A percentile compares a stretch with the other conserved stretches of the same genome.
Evolutionary conservation across 169 alveolate species (phyloP).

Genomic region (Toxoplasma gondii): DNA sequence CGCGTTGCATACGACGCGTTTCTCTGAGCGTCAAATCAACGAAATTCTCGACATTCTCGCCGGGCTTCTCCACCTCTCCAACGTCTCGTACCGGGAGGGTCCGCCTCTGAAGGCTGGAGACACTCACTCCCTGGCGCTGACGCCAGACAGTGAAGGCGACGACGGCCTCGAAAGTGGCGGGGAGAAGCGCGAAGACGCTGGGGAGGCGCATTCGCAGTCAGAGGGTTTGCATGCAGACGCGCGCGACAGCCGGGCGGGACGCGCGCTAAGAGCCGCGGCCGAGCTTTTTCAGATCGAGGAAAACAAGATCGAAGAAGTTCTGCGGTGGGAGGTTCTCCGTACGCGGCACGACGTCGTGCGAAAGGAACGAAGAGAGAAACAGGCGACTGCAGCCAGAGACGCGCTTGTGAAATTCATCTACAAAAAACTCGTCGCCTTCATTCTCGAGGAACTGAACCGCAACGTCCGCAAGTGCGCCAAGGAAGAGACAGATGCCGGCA

Average conservation of each 20-base stretch:
- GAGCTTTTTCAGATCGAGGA: background rate
- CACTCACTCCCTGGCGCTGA: background rate
- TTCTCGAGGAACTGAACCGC: conserved; percentile 32
- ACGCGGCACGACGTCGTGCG: conserved; percentile 22
- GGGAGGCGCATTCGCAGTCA: background rate
- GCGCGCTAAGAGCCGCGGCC: conserved; percentile 3
- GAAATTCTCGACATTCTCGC: conserved; percentile 42
- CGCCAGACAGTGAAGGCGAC: background rate
- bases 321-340: conserved; percentile 19
- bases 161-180: background rate
- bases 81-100: conserved; percentile 9
- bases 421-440: conserved; percentile 20
- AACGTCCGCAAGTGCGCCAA: background rate
- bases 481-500: background rate
- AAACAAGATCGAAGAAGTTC: conserved; percentile 27
- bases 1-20: conserved; percentile 31
- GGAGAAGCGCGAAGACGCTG: background rate
- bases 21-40: background rate
- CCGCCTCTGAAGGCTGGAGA: conserved; percentile 16
- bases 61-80: conserved; percentile 56
- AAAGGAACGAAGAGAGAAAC: conserved; percentile 32
- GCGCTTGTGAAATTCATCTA: conserved; percentile 40
- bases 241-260: background rate
- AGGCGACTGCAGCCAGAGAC: conserved; percentile 34
- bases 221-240: background rate